Evolutionary conservation across 805 yeast genomes (phyloP).

Genomic region (Clavispora fructus): DNA sequence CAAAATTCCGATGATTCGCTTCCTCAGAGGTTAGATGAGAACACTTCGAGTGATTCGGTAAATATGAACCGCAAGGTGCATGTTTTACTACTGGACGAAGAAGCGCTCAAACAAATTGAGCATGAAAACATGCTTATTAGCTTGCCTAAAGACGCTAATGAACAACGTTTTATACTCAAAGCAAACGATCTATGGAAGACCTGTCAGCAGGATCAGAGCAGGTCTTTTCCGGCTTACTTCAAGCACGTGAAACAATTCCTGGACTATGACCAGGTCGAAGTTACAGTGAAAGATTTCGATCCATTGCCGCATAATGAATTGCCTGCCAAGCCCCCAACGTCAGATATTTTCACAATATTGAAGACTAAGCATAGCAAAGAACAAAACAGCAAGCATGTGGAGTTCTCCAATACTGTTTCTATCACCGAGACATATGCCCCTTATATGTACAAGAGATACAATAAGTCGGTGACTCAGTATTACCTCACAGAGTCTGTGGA

Average conservation of each 20-base stretch:
- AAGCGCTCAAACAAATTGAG: neutral
- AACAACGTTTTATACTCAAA: slow-evolving; percentile 1
- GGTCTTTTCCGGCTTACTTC: slow-evolving; percentile 15
- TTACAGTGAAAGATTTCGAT: slow-evolving; percentile 28
- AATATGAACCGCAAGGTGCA: neutral
- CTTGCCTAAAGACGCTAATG: neutral
- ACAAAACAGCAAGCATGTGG: slow-evolving; percentile 19
- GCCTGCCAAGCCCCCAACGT: neutral
- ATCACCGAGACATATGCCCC: slow-evolving; percentile 52
- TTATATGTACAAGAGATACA: slow-evolving; percentile 49
- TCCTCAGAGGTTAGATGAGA: slow-evolving; percentile 3
- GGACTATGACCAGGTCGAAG: slow-evolving; percentile 27
- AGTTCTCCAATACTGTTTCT: slow-evolving; percentile 42
- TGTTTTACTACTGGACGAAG: neutral
- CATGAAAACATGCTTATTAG: neutral
- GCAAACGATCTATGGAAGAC: slow-evolving; percentile 1
- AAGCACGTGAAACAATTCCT: slow-evolving; percentile 32
- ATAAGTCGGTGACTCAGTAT: slow-evolving; percentile 46
- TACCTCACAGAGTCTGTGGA: slow-evolving; percentile 45
- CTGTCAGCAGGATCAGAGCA: neutral
- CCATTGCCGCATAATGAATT: slow-evolving; percentile 1
- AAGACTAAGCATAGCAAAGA: slow-evolving; percentile 3
- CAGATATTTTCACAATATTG: neutral
- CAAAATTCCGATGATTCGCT: slow-evolving; percentile 13
- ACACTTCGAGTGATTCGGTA: neutral